phyloP scores from a whole-genome alignment of 306 rosid genomes.

The Citrullus mucosospermus region DNA sequence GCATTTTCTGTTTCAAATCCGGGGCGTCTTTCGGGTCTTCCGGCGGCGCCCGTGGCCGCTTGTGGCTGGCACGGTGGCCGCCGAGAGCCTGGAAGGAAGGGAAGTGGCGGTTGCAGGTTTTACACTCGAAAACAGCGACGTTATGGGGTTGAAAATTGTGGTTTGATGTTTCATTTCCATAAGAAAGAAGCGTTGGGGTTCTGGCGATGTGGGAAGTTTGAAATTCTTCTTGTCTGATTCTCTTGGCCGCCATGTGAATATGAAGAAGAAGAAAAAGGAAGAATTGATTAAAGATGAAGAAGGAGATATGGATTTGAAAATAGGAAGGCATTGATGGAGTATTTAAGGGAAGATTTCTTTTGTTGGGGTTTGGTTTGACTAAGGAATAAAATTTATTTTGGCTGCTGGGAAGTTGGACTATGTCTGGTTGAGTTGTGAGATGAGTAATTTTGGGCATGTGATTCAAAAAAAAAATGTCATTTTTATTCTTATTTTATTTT shows the following conservation, averaged over 20 bases:
- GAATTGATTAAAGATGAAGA: neutral
- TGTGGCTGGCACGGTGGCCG: slow-evolving; percentile 90
- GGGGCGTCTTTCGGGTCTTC: slow-evolving; percentile 7
- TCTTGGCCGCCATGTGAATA: slow-evolving; percentile 24
- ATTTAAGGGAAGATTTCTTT: neutral
- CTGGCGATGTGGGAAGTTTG: slow-evolving; percentile 16
- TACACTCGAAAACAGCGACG: slow-evolving; percentile 41
- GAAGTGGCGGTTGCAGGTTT: slow-evolving; percentile 65
- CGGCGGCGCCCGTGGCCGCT: slow-evolving; percentile 13
- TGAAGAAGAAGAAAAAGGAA: neutral
- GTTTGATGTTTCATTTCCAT: slow-evolving; percentile 1
- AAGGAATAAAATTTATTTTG: neutral
- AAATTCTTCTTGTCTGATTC: slow-evolving; percentile 19
- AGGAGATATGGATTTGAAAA: neutral
- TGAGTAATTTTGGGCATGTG: neutral
- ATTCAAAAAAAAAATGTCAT: neutral
- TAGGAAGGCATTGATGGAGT: neutral
- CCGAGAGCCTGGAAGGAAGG: slow-evolving; percentile 82
- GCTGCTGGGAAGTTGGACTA: neutral
- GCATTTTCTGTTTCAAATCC: slow-evolving; percentile 22
- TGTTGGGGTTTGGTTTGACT: neutral
- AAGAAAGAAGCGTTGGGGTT: slow-evolving; percentile 28
- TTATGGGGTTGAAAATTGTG: slow-evolving; percentile 4
- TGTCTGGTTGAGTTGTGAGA: neutral
- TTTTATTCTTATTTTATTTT: neutral